phyloP scores from a whole-genome alignment of 176 grass and related monocot genomes.

The Musa schizocarpa region DNA sequence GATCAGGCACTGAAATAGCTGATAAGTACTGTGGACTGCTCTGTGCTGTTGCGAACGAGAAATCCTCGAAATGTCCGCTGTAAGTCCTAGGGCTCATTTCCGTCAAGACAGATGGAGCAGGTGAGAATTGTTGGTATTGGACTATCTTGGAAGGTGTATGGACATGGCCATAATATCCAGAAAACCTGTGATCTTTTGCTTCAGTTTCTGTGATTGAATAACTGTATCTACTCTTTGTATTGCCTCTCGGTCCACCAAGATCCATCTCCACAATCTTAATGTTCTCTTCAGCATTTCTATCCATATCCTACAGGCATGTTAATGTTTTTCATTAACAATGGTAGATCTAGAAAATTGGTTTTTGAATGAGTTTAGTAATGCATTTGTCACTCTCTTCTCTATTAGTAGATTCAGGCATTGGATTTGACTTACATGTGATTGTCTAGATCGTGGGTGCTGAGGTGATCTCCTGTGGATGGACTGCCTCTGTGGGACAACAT shows the following conservation, averaged over 20 bases:
- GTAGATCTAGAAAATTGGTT: background rate
- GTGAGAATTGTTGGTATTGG: background rate
- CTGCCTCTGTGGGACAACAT: background rate
- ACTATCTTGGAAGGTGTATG: background rate
- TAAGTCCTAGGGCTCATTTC: slow-evolving; percentile 10
- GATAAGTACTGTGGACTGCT: slow-evolving; percentile 21
- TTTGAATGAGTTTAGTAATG: background rate
- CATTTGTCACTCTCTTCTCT: background rate
- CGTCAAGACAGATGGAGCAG: background rate
- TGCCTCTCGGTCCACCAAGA: slow-evolving; percentile 34
- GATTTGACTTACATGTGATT: background rate
- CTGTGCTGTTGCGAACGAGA: slow-evolving; percentile 15
- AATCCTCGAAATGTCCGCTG: slow-evolving; percentile 12
- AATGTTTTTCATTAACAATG: background rate
- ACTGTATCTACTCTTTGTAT: slow-evolving; percentile 20
- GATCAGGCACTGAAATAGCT: slow-evolving; percentile 15
- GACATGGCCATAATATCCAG: background rate
- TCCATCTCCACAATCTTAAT: slow-evolving; percentile 83
- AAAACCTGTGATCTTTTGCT: background rate
- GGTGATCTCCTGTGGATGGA: slow-evolving; percentile 13
- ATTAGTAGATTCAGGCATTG: no score
- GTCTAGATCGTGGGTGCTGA: background rate
- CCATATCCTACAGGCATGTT: slow-evolving; percentile 46
- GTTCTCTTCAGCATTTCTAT: slow-evolving; percentile 47
- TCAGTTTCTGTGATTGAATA: slow-evolving; percentile 2